Conservation (phyloP, 305 asterid species). For the Euphrasia arctica region DNA sequence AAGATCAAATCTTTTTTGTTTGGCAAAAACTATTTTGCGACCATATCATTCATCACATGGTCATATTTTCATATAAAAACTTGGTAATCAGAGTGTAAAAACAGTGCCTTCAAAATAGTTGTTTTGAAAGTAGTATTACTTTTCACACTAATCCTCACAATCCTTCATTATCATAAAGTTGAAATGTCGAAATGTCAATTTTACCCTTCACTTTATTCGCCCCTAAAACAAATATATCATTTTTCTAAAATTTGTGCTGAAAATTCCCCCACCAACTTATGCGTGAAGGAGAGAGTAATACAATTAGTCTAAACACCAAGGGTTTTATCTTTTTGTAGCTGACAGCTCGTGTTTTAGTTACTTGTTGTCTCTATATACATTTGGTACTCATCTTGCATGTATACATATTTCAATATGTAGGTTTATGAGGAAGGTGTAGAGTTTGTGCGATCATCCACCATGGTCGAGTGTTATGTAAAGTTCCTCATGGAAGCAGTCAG, state of each 20-base stretch:
- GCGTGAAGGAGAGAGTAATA: not conserved
- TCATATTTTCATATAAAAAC: not conserved
- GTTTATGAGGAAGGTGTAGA: slow-evolving; percentile 79
- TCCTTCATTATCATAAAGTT: no score
- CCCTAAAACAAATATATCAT: no score
- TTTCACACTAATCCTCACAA: not conserved
- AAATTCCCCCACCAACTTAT: no score
- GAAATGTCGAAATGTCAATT: not conserved
- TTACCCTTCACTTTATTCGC: no score
- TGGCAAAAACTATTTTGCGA: not conserved
- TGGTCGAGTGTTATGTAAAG: slow-evolving; percentile 59
- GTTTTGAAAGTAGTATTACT: not conserved
- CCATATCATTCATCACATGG: not conserved
- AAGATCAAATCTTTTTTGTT: not conserved
- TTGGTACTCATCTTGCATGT: slow-evolving; percentile 23
- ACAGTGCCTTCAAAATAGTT: not conserved
- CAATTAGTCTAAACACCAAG: not conserved
- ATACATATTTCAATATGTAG: slow-evolving; percentile 35
- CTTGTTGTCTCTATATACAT: slow-evolving; percentile 14
- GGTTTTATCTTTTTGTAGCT: not conserved
- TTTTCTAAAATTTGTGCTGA: no score
- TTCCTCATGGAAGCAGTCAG: slow-evolving; percentile 56
- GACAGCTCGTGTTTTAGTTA: not conserved
- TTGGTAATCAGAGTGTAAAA: not conserved
- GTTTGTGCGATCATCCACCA: slow-evolving; percentile 48